Evolutionary conservation across 768 basidiomycete species (phyloP).

Genomic region (Baorangia bicolor): DNA sequence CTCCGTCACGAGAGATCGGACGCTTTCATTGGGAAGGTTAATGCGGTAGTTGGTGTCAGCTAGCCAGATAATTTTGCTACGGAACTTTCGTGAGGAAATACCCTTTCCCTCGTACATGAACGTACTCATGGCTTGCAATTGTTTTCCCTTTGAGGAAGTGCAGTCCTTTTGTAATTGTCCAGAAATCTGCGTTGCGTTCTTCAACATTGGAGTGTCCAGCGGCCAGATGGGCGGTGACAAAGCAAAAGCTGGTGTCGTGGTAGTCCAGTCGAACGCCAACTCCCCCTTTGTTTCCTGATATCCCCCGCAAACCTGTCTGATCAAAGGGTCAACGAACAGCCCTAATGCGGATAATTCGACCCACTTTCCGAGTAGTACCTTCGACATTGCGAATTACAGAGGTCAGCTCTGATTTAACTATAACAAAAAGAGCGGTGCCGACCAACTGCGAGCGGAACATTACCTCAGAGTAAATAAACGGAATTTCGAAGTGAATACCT

Average conservation of each 20-base stretch:
- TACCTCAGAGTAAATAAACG: neutral
- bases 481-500: constrained; percentile 45
- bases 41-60: constrained; percentile 97
- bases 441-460: constrained; percentile 63
- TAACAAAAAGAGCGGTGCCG: constrained; percentile 86
- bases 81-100: constrained; percentile 2
- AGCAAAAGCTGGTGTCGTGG: constrained; percentile 89
- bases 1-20: constrained; percentile 59
- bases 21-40: constrained; percentile 79
- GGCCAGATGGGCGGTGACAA: constrained; percentile 93
- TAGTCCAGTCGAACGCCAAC: constrained; percentile 92
- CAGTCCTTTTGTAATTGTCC: constrained; percentile 79
- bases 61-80: constrained; percentile 88
- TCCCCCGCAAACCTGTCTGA: constrained; percentile 85
- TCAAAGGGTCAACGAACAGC: neutral
- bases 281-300: constrained; percentile 97
- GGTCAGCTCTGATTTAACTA: constrained; percentile 77
- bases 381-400: constrained; percentile 89
- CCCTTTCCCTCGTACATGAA: constrained; percentile 7
- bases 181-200: constrained; percentile 90
- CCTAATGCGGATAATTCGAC: neutral
- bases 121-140: constrained; percentile 88
- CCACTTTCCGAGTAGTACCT: constrained; percentile 87
- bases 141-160: constrained; percentile 90
- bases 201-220: constrained; percentile 91